Evolutionary conservation across 1,139 yeast genomes (phyloP), one percentile per base, ranked within the genome.

Genomic region (Nakaseomyces kungkrabaensis): DNA sequence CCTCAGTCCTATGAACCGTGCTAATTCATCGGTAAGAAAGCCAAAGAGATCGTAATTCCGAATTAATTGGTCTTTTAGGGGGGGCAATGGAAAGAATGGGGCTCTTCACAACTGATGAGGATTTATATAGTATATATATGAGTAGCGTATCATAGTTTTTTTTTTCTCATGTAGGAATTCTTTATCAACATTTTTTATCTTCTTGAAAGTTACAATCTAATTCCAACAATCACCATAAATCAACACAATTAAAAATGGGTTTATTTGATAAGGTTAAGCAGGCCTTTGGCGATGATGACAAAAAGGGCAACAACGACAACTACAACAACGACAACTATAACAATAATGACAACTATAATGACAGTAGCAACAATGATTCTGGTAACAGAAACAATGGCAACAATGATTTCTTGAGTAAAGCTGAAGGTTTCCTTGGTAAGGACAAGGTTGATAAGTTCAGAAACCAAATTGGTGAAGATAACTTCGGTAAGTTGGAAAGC

Each of bases 251-350:
- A 29, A 29, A 27, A n/a, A 68, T 68, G 71, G 69, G 70, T 44
- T 57, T 68, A 40, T 60, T 66, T 48, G 68, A 66, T 52, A 62
- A 56, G 49, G 63, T 65, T 27, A 63, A 56, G 50, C 47, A 56
- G 26, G 54, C 56, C 27, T 47, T 47, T 27, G 46, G 43, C 25
- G 49, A 43, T 22, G 49, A 52, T 45, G 31, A 46, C 34, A 26
- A 44, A n/a, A 13, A 34, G 37, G 40, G 46, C 44, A 43, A 45
- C 43, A 49, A 36, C 26, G 43, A 37, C 32, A 24, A 26, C 13
- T 8, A 38, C 22, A 49, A 36, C 26, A 40, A 40, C 27, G 13
- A 22, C 13, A 37, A 37, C 13, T 43, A 43, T 45, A 47, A 53
- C 24, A 51, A 49, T 33, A 50, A 53, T 44, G 50, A 50, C 22